Evolutionary conservation across 2,329 filamentous ascomycete genomes (phyloP), one percentile per base, ranked within the genome.

Genomic region (Myriosclerotinia duriaeana): DNA sequence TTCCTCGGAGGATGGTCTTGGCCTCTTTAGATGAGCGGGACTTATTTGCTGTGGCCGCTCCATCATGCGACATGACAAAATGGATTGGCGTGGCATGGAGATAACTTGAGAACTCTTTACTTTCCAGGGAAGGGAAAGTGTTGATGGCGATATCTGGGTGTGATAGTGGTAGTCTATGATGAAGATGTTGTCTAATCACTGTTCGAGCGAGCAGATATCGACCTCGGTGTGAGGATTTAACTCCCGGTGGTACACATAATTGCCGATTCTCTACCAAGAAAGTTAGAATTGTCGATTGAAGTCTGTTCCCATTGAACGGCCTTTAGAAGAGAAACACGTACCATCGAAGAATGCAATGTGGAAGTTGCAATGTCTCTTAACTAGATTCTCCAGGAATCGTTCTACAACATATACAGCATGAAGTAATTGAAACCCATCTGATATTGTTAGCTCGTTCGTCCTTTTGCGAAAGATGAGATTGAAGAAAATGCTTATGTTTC

Each of bases 351-450:
- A 93, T 20, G 87, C 78, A 68, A 93, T 76, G 69, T 92, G 84
- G 71, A 92, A 93, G 66, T 87, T 86, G 76, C 89, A 92, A 64
- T 87, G 87, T 60, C 89, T 81, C 65, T 83, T 81, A 53, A 81
- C 78, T 20, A 93, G 80, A 65, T 85, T 82, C 53, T 79, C 76
- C 1, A 93, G 80, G 70, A 92, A 88, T 9, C 78, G 80, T 75
- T 93, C 90, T 0, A 92, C 85, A 1, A 85, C 83, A 74, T 89
- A 89, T 5, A 87, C 82, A 0, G 88, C 89, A 75, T 92, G 90
- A 0, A 93, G 80, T 8, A 93, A 75, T 76, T 93, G 89, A 66
- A 90, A 88, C 0, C 89, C 89, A 60, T 80, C 81, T 83, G 69
- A 40, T 48, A 6, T 20, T 26, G 54, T 74, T 69, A 74, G 72